Base-by-base conservation (phyloP, 176 grass and related monocot genomes). In the Puccinellia tenuiflora region DNA sequence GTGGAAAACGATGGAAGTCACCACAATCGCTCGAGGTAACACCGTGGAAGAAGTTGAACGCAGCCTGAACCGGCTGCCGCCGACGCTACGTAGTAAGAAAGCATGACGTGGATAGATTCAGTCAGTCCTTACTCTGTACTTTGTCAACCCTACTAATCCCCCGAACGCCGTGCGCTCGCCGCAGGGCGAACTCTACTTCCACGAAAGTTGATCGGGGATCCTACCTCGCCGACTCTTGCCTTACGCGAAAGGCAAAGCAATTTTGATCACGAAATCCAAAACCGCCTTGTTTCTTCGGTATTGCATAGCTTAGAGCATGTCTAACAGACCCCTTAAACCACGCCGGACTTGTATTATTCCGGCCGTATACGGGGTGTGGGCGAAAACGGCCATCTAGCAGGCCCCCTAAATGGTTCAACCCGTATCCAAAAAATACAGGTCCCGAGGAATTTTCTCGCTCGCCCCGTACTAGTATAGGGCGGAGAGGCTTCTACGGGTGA, bases 1-100 rank as follows among this genome's bases (percentile, higher is more conserved):
- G 67, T 79, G 67, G 66, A 55, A 55, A 78, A 68, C 16, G 5
- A 18, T 47, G 77, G 3, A n/a, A 47, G 39, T 85, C 76, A 85
- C 65, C n/a, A n/a, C n/a, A n/a, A 29, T 43, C n/a, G 76, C 15
- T 29, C 15, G 66, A 61, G 15, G n/a, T 8, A 60, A 48, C 31
- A 85, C 33, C 51, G 75, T 60, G 63, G 28, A 48, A 3, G 54
- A 20, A 15, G 18, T 18, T 21, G 75, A 71, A 31, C 51, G 51
- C 45, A 6, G 16, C 9, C 8, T 62, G 10, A 22, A 43, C 13
- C 15, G 33, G 8, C 0, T 38, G 31, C 38, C 22, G 63, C 48
- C 62, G 31, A 43, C 8, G 37, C 42, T 5, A 73, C 43, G 16
- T 5, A 12, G 18, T 5, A 75, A 56, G 34, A 7, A 18, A 24